Evolutionary conservation across 2,329 filamentous ascomycete species (phyloP).

Genomic region (Ophiostoma sp.): DNA sequence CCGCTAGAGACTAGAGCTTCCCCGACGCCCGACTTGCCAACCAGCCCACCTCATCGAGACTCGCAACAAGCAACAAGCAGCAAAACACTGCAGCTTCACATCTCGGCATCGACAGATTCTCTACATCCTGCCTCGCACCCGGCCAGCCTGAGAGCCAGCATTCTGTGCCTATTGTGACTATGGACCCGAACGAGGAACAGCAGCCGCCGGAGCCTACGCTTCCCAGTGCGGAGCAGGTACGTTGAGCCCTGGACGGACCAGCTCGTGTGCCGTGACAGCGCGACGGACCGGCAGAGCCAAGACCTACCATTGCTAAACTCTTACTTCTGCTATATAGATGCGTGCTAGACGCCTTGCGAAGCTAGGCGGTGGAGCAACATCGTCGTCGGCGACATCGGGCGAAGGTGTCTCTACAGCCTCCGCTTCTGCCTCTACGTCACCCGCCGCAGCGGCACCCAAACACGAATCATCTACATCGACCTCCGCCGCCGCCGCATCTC

Average conservation of each 20-base stretch:
- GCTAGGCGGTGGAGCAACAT: constrained; percentile 35
- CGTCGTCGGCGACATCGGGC: background rate
- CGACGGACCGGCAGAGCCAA: no score
- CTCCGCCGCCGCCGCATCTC: background rate
- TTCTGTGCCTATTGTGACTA: constrained; percentile 21
- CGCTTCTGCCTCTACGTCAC: background rate
- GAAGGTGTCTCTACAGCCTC: background rate
- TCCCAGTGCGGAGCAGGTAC: constrained; percentile 28
- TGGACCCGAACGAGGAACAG: constrained; percentile 45
- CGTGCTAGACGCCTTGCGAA: constrained; percentile 37
- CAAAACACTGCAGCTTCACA: background rate
- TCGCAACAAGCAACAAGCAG: background rate
- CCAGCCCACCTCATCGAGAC: background rate
- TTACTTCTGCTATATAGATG: constrained; percentile 23
- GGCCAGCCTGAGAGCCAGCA: no score
- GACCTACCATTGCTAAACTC: background rate
- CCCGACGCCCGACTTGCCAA: background rate
- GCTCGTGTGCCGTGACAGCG: no score
- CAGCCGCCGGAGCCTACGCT: constrained; percentile 30
- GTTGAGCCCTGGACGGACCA: background rate
- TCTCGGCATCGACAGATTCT: background rate
- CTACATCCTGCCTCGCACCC: no score
- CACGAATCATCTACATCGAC: background rate
- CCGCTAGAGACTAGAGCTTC: background rate
- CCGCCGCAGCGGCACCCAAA: background rate